Evolutionary conservation across 163 green algal genomes (phyloP), one percentile per base, ranked within the genome.

Genomic region (Trebouxiophyceae sp.): DNA sequence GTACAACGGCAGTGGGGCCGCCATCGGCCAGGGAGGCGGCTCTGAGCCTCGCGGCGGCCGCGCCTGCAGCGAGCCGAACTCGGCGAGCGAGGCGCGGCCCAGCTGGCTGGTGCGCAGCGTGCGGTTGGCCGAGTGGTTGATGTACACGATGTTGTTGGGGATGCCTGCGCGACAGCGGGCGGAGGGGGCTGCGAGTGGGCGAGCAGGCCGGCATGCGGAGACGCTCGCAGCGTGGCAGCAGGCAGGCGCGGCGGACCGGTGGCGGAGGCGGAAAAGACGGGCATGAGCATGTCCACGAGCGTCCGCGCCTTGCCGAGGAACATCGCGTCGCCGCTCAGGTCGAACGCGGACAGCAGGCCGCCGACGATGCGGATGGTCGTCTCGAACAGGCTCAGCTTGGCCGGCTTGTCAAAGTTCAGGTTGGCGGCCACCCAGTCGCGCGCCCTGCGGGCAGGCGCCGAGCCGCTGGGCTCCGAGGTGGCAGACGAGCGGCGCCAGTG

Each of bases 361-460:
- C 91, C 91, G 22, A 97, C 66, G 12, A 88, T 84, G 8, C 91
- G 74, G 62, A 97, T 97, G 30, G 84, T 94, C 44, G 84, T 83
- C 76, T 97, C 91, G 79, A 97, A 97, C 26, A 96, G 81, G 58
- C 87, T 86, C 33, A 93, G 71, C 65, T 54, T 45, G 3, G 44
- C 29, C 0, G 62, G 39, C 8, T 81, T 33, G 4, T 80, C 46
- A 24, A 64, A 63, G 0, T 62, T 28, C 3, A 72, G 23, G 3
- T 54, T 33, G 0, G 19, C 67, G 26, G 47, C 61, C 19, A 77
- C 70, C 70, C 70, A 77, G 2, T 72, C 60, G 8, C 70, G 56
- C 6, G 64, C 70, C 64, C 70, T 71, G 70, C 54, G 47, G 39
- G 39, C n/a, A n/a, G n/a, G n/a, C n/a, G n/a, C n/a, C n/a, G n/a